These are phyloP conservation scores for Colletotrichum gloeosporioides DNA, from an alignment of 2,329 filamentous ascomycete genomes.

Conservation along the genomic window DNA sequence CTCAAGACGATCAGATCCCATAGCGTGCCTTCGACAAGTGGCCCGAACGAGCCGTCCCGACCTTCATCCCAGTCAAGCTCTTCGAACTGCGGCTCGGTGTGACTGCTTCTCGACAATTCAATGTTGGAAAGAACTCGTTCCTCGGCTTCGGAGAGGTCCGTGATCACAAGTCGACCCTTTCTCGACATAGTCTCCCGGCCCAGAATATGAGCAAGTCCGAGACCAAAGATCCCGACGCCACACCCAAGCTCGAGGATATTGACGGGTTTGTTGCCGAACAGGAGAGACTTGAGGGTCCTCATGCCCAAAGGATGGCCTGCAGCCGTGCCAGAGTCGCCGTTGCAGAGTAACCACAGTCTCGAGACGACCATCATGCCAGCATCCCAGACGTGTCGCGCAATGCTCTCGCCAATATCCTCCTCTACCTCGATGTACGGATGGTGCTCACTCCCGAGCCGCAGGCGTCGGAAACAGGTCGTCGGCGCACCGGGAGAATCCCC, in stretches of 20 bases:
- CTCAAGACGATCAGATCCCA: conserved; percentile 63
- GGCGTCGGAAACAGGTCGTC: conserved; percentile 33
- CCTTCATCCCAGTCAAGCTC: conserved; percentile 64
- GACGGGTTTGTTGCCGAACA: conserved; percentile 32
- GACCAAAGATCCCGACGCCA: conserved; percentile 61
- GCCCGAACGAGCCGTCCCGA: conserved; percentile 47
- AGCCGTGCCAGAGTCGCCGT: conserved; percentile 6
- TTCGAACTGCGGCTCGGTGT: conserved; percentile 49
- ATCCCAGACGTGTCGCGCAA: conserved; percentile 66
- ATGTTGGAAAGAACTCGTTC: conserved; percentile 56
- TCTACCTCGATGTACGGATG: conserved; percentile 46
- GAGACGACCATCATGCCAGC: conserved; percentile 54
- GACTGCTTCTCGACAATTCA: conserved; percentile 6
- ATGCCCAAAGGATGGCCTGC: background rate
- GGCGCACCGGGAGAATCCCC: background rate
- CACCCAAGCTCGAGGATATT: conserved; percentile 61
- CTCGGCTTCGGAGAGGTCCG: conserved; percentile 61
- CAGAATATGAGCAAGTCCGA: conserved; percentile 47
- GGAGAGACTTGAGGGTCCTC: conserved; percentile 24
- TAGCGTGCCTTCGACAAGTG: conserved; percentile 36
- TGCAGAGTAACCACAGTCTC: conserved; percentile 27
- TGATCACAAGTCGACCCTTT: conserved; percentile 52
- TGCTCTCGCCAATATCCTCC: conserved; percentile 65
- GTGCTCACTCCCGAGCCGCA: conserved; percentile 30
- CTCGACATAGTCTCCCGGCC: conserved; percentile 23